phyloP scores from a whole-genome alignment of 176 grass and related monocot genomes.

The Triticum timopheevii region DNA sequence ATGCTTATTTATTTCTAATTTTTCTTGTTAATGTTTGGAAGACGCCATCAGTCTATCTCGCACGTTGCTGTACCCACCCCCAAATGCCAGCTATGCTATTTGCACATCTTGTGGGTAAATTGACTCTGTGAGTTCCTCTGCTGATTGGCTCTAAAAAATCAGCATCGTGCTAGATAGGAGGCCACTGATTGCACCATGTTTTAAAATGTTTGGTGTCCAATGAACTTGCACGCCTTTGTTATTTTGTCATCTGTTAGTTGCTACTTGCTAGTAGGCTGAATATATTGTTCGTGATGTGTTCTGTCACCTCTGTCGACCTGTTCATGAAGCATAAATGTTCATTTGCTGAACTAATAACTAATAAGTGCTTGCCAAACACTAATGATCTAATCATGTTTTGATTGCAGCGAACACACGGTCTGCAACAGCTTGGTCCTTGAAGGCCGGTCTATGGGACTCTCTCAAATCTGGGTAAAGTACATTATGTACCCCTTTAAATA shows the following conservation, averaged over 20 bases:
- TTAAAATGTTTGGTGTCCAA: neutral
- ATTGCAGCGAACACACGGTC: conserved; percentile 30
- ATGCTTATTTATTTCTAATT: too few relatives aligned
- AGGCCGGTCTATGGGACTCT: conserved; percentile 92
- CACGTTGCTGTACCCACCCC: neutral
- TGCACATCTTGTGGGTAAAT: neutral
- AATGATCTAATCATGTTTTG: neutral
- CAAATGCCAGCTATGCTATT: neutral
- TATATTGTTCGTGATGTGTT: neutral
- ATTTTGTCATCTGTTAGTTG: neutral
- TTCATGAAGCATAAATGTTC: neutral
- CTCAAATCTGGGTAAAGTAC: conserved; percentile 77
- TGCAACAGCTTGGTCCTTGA: conserved; percentile 55
- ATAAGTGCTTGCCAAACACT: neutral
- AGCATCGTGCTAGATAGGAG: too few relatives aligned
- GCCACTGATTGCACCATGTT: neutral
- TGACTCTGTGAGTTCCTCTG: neutral
- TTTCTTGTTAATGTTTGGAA: neutral
- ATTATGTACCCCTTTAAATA: neutral
- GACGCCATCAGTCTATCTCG: neutral
- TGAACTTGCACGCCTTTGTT: neutral
- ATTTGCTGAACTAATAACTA: neutral
- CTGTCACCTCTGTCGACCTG: neutral
- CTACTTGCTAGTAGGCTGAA: neutral
- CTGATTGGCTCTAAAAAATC: neutral